Conservation (phyloP, 805 yeast genomes). For the Ogataea paraovalis region DNA sequence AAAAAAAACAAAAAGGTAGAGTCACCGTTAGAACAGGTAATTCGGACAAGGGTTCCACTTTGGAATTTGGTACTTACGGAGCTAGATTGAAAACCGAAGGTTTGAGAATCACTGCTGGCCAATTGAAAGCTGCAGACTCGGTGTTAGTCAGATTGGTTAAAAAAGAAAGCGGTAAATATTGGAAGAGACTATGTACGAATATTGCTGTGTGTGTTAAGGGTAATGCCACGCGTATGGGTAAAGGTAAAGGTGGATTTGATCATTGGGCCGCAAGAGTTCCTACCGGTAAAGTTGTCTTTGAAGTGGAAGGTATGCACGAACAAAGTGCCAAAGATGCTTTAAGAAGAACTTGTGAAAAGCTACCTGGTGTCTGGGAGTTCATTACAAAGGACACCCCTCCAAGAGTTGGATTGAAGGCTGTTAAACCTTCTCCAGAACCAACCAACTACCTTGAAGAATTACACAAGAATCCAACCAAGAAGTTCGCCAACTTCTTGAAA, state of each 20-base stretch:
- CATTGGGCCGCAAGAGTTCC: slow-evolving; percentile 97
- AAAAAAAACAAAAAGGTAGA: slow-evolving; percentile 89
- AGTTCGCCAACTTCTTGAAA: slow-evolving; percentile 51
- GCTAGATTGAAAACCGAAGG: slow-evolving; percentile 89
- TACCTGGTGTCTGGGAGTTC: slow-evolving; percentile 91
- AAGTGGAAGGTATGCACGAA: slow-evolving; percentile 75
- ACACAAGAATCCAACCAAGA: slow-evolving; percentile 60
- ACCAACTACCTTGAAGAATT: slow-evolving; percentile 53
- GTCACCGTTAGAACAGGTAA: slow-evolving; percentile 95
- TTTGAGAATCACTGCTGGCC: slow-evolving; percentile 77
- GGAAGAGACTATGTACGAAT: slow-evolving; percentile 78
- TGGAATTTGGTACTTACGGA: slow-evolving; percentile 81
- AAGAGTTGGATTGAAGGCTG: slow-evolving; percentile 65
- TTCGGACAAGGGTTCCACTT: slow-evolving; percentile 79
- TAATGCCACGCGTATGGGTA: slow-evolving; percentile 99
- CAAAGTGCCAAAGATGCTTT: slow-evolving; percentile 85
- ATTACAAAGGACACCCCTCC: slow-evolving; percentile 60
- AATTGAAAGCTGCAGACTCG: slow-evolving; percentile 85
- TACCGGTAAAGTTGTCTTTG: slow-evolving; percentile 89
- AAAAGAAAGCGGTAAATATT: slow-evolving; percentile 68
- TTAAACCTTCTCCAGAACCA: slow-evolving; percentile 40
- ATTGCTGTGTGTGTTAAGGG: slow-evolving; percentile 94
- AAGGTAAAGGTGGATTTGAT: slow-evolving; percentile 96
- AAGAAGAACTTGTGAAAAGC: slow-evolving; percentile 83
- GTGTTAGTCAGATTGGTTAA: slow-evolving; percentile 81